A percentile compares a stretch with the other conserved stretches of the same genome.
Evolutionary conservation across 805 yeast species (phyloP).

Genomic region (Dipodascopsis tothii): DNA sequence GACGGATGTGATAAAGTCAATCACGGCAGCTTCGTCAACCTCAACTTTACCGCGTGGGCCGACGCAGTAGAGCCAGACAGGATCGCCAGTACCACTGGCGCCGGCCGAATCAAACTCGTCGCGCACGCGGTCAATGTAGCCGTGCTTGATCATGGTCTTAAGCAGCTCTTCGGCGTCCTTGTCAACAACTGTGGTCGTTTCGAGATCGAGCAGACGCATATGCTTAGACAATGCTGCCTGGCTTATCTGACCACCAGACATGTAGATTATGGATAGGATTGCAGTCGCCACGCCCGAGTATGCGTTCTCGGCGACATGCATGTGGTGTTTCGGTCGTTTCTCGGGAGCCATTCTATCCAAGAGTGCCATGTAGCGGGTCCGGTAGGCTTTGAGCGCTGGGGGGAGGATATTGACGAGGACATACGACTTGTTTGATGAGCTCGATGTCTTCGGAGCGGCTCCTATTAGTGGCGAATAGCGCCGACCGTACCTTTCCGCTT

Average conservation of each 20-base stretch:
- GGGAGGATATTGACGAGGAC: neutral
- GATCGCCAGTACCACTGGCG: constrained; percentile 6
- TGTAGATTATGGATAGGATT: neutral
- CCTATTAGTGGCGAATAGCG: neutral
- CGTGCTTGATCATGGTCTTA: constrained; percentile 9
- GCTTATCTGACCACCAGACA: neutral
- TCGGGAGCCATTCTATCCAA: neutral
- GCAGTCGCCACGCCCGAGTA: neutral
- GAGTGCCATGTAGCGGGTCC: neutral
- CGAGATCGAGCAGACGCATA: constrained; percentile 7
- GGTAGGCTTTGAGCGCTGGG: neutral
- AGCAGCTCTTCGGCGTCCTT: constrained; percentile 15
- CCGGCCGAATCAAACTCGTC: constrained; percentile 8
- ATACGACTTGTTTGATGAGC: neutral
- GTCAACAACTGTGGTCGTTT: constrained; percentile 1
- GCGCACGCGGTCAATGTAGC: constrained; percentile 14
- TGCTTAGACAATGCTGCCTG: constrained; percentile 9
- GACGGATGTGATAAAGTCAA: constrained; percentile 8
- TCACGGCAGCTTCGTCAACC: constrained; percentile 8
- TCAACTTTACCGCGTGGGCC: constrained; percentile 20
- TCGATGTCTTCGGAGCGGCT: neutral
- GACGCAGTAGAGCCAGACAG: constrained; percentile 9
- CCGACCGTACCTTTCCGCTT: neutral
- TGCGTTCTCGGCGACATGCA: neutral
- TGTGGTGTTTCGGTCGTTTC: neutral